Evolutionary conservation across 2,329 filamentous ascomycete genomes (phyloP).

Genomic region (Stemphylium beticola): DNA sequence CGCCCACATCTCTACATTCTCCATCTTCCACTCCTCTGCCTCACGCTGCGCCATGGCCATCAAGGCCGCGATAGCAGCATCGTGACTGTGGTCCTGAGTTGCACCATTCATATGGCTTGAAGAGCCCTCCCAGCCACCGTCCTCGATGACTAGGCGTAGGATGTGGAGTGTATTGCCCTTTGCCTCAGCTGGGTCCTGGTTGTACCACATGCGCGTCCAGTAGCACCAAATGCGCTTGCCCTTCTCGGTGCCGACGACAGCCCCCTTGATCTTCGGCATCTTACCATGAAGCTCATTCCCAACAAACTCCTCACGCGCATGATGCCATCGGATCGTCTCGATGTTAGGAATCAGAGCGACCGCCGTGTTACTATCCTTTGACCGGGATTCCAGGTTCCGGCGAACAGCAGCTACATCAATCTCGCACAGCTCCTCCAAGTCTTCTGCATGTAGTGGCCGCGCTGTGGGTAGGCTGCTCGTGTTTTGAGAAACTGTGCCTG

Average conservation of each 20-base stretch:
- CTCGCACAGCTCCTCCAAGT: constrained; percentile 67
- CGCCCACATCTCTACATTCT: constrained; percentile 82
- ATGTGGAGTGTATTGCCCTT: constrained; percentile 73
- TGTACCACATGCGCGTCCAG: constrained; percentile 71
- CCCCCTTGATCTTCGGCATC: constrained; percentile 70
- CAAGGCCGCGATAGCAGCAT: constrained; percentile 64
- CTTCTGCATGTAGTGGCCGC: constrained; percentile 61
- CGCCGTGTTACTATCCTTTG: constrained; percentile 53
- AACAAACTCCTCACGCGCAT: constrained; percentile 81
- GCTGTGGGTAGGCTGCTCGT: constrained; percentile 29
- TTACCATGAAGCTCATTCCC: constrained; percentile 66
- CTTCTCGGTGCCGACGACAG: constrained; percentile 61
- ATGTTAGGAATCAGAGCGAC: constrained; percentile 73
- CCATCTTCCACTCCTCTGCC: constrained; percentile 73
- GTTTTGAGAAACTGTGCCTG: constrained; percentile 12
- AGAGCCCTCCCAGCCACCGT: constrained; percentile 46
- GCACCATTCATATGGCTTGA: constrained; percentile 29
- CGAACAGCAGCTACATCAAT: constrained; percentile 70
- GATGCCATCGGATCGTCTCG: constrained; percentile 76
- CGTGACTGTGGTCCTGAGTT: constrained; percentile 24
- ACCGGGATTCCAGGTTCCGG: constrained; percentile 54
- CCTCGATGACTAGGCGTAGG: constrained; percentile 71
- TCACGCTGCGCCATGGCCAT: constrained; percentile 71
- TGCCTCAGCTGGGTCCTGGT: constrained; percentile 59
- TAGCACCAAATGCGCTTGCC: constrained; percentile 73